These are phyloP conservation scores for Kalanchoe fedtschenkoi DNA, from an alignment of 164 flowering plant species.

Conservation along the genomic window DNA sequence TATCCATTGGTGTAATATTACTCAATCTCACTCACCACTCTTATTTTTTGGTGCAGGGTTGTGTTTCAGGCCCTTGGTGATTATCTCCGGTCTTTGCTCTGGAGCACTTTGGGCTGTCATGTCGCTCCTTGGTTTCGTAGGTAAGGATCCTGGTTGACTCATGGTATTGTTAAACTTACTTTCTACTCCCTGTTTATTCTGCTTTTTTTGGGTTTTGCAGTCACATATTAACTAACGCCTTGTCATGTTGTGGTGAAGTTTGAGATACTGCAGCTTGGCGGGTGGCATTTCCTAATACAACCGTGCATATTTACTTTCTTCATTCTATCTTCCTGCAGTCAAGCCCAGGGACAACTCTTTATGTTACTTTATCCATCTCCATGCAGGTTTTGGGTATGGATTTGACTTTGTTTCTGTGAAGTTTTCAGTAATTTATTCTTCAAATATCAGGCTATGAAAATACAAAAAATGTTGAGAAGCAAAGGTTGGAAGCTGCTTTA, in stretches of 20 bases:
- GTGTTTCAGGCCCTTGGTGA: conserved; percentile 53
- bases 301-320: conserved; percentile 28
- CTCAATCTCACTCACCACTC: neutral
- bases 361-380: neutral
- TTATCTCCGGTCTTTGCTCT: conserved; percentile 42
- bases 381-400: neutral
- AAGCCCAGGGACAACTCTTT: neutral
- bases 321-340: neutral
- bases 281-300: conserved; percentile 44
- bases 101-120: conserved; percentile 64
- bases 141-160: conserved; percentile 18
- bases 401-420: neutral
- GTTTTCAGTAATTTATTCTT: neutral
- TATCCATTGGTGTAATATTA: neutral
- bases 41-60: conserved; percentile 35
- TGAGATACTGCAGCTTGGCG: conserved; percentile 40
- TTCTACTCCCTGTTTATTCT: neutral
- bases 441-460: too few relatives aligned
- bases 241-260: conserved; percentile 45
- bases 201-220: conserved; percentile 16
- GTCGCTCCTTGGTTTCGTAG: conserved; percentile 37
- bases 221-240: conserved; percentile 34
- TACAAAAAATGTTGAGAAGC: too few relatives aligned
- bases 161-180: neutral
- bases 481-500: too few relatives aligned